phyloP scores from a whole-genome alignment of 345 rosid species.

The Syzygium aromaticum region DNA sequence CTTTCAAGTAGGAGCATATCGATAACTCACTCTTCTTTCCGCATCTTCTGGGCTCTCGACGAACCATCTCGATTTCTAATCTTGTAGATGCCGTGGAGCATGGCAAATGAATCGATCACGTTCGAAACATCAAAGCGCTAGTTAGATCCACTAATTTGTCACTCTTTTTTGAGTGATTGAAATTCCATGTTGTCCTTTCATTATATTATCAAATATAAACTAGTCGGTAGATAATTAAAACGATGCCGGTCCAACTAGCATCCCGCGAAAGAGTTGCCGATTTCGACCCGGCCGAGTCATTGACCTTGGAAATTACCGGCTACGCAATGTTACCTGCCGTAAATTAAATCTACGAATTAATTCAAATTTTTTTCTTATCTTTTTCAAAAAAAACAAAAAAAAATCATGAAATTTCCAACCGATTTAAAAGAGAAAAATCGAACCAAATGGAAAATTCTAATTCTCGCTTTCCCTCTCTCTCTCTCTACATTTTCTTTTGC shows the following conservation, averaged over 20 bases:
- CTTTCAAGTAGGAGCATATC: neutral
- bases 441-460: neutral
- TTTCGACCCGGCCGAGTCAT: neutral
- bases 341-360: neutral
- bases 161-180: neutral
- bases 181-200: neutral
- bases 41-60: accelerated
- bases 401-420: neutral
- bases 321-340: neutral
- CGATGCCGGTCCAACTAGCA: accelerated
- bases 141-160: neutral
- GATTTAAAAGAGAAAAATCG: neutral
- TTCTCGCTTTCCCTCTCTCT: neutral
- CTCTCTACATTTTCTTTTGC: neutral
- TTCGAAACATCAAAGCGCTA: neutral
- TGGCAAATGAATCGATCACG: accelerated
- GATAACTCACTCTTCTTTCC: accelerated
- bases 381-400: neutral
- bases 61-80: neutral
- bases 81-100: neutral
- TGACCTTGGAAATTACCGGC: neutral
- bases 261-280: accelerated
- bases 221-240: neutral
- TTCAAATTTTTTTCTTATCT: neutral
- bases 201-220: neutral